Evolutionary conservation across 495 filamentous ascomycete genomes (phyloP), one percentile per base, ranked within the genome.

Genomic region (Collariella sp.): DNA sequence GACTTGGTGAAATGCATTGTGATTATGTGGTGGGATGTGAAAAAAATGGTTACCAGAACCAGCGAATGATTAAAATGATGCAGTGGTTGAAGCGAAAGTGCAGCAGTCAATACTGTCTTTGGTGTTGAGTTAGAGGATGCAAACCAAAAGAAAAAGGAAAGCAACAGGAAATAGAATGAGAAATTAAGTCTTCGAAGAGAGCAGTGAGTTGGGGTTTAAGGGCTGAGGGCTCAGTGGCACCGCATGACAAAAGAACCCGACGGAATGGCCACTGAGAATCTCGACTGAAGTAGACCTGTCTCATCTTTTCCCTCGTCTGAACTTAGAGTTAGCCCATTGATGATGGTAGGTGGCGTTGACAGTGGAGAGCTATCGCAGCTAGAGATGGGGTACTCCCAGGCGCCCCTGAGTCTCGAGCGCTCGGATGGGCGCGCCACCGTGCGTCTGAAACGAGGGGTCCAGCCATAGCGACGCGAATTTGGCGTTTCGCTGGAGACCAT

Each of bases 1-100:
- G 46, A 49, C 10, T 33, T 24, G 13, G 46, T 49, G 46, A 49
- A 49, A 38, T 49, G 46, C 46, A 49, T 49, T 38, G 31, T 26
- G 23, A 2, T n/a, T 24, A 11, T 44, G 18, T 44, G 23, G 43
- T 26, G 7, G 22, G 20, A 4, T 44, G 7, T 31, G 26, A 31
- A 31, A 31, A 31, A 5, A 3, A 5, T 38, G 45, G 34, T 38
- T 49, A 15, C 46, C 34, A 20, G 46, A 38, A 38, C 34, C 46
- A 26, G 23, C 20, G 45, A 22, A 16, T 20, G 45, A 12, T 0
- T 23, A 15, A 15, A 47, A 29, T 7, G 26, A 31, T 7, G 29
- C 10, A 12, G n/a, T 3, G 19, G 16, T 1, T 15, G 20, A 26
- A 49, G 12, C 4, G 46, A 49, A 49, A 10, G 34, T 23, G 46